phyloP scores from a whole-genome alignment of 495 filamentous ascomycete species.

The Hypoxylon perforatum region DNA sequence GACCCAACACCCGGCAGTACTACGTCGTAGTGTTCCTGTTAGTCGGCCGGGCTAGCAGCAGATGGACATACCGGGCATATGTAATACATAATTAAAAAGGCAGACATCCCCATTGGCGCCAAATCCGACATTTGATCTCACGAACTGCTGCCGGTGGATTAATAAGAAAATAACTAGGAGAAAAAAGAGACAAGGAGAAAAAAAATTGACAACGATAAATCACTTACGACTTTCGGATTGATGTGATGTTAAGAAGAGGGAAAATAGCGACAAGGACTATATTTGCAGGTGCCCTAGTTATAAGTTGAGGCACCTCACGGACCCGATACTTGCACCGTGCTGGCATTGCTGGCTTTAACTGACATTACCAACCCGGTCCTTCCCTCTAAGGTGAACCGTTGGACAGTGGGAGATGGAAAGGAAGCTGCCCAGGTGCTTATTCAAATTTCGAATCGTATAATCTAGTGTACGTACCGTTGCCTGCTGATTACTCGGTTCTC shows the following conservation, averaged over 20 bases:
- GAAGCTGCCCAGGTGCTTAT: too few species aligned
- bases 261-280: slow-evolving; percentile 4
- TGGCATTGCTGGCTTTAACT: background rate
- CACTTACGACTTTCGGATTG: background rate
- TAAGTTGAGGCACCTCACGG: slow-evolving; percentile 2
- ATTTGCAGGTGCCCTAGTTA: slow-evolving; percentile 10
- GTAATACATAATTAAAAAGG: slow-evolving; percentile 42
- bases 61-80: slow-evolving; percentile 8
- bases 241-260: background rate
- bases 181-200: slow-evolving; percentile 7
- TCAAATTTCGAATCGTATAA: too few species aligned
- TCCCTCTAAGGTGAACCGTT: background rate
- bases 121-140: slow-evolving; percentile 26
- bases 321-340: background rate
- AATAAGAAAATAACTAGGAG: background rate
- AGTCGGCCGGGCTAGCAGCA: slow-evolving; percentile 19
- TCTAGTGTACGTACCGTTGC: too few species aligned
- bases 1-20: slow-evolving; percentile 37
- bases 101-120: slow-evolving; percentile 39
- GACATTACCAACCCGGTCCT: background rate
- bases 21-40: slow-evolving; percentile 34
- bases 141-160: slow-evolving; percentile 7
- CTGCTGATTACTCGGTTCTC: too few species aligned
- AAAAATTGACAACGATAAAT: background rate
- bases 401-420: too few species aligned